Conservation (phyloP, 1,284 basidiomycete genomes). For the Thelephora terrestris region DNA sequence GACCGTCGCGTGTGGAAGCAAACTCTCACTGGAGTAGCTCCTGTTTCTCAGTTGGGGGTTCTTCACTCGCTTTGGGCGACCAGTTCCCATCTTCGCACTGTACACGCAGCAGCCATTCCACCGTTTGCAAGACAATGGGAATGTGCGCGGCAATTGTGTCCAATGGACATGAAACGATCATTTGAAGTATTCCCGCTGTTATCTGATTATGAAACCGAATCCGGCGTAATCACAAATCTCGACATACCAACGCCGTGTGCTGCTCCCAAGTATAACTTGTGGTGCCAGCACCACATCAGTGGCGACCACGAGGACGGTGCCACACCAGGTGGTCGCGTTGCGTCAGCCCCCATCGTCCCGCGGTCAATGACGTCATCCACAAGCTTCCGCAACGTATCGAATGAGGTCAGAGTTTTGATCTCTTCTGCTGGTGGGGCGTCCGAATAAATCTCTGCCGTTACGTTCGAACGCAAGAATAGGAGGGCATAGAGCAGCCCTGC, state of each 20-base stretch:
- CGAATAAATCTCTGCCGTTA: neutral
- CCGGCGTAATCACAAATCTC: too few species aligned
- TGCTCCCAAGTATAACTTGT: constrained; percentile 41
- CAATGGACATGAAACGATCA: constrained; percentile 33
- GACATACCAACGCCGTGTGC: constrained; percentile 45
- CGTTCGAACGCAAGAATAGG: constrained; percentile 27
- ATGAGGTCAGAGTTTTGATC: neutral
- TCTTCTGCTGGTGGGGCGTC: neutral
- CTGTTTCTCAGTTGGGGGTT: neutral
- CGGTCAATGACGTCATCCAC: constrained; percentile 36
- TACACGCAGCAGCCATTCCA: constrained; percentile 35
- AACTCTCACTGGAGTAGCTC: constrained; percentile 36
- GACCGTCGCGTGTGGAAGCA: too few species aligned
- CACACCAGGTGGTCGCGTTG: constrained; percentile 18
- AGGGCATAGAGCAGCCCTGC: constrained; percentile 45
- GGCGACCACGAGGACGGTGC: constrained; percentile 19
- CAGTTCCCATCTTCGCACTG: constrained; percentile 42
- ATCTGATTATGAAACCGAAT: neutral
- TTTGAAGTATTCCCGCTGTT: constrained; percentile 41
- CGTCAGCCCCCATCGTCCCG: constrained; percentile 31
- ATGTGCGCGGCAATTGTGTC: constrained; percentile 28
- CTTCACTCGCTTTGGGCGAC: constrained; percentile 31
- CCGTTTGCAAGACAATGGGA: constrained; percentile 29
- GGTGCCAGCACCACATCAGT: constrained; percentile 50
- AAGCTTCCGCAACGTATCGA: constrained; percentile 19